Evolutionary conservation across 768 basidiomycete genomes (phyloP).

Genomic region (Mycena belliarum): DNA sequence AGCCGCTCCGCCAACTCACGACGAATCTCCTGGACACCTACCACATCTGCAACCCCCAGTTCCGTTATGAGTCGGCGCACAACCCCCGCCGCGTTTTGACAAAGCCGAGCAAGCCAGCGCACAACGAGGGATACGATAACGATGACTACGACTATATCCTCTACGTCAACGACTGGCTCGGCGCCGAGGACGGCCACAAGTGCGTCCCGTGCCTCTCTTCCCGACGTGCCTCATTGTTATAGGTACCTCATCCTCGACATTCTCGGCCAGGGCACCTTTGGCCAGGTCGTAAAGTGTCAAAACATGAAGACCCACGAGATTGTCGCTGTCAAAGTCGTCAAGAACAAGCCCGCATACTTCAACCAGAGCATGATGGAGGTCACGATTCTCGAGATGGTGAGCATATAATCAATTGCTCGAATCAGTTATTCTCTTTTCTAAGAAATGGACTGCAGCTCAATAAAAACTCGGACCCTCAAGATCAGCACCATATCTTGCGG

Average conservation of each 20-base stretch:
- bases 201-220: constrained; percentile 41
- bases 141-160: constrained; percentile 99
- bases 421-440: not conserved
- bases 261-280: constrained; percentile 97
- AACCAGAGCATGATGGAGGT: constrained; percentile 99
- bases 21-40: constrained; percentile 88
- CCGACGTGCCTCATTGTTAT: constrained; percentile 15
- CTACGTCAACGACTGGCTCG: constrained; percentile 98
- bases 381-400: constrained; percentile 91
- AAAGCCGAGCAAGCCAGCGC: constrained; percentile 92
- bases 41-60: constrained; percentile 91
- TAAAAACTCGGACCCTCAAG: constrained; percentile 88
- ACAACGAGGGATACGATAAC: constrained; percentile 98
- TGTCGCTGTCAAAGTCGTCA: constrained; percentile 98
- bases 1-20: constrained; percentile 73
- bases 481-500: constrained; percentile 95
- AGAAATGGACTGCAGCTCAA: too few relatives aligned
- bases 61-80: constrained; percentile 91
- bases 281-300: constrained; percentile 99
- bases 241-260: constrained; percentile 98
- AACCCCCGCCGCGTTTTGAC: constrained; percentile 97
- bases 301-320: constrained; percentile 99
- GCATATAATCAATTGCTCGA: constrained; percentile 27
- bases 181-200: constrained; percentile 94
- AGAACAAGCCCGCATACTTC: constrained; percentile 99